phyloP scores from a whole-genome alignment of 768 basidiomycete species.

The Pholiota microspora region DNA sequence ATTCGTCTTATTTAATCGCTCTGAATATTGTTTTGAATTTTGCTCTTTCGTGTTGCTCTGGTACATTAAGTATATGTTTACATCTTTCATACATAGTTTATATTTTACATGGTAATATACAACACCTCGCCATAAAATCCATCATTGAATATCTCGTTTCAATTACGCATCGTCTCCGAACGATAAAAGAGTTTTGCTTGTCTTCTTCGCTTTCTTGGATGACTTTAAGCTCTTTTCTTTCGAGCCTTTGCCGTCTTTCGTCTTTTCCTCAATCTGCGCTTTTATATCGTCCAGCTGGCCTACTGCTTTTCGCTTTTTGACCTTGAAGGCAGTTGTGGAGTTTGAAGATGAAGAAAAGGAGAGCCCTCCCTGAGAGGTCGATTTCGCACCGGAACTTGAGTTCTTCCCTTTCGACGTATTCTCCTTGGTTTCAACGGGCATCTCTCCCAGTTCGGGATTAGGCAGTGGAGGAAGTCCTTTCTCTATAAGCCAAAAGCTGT shows the following conservation, averaged over 20 bases:
- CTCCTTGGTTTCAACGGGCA: slow-evolving; percentile 20
- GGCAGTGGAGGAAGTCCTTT: slow-evolving; percentile 59
- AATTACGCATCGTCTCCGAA: slow-evolving; percentile 56
- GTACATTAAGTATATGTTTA: slow-evolving; percentile 4
- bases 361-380: slow-evolving; percentile 27
- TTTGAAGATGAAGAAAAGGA: slow-evolving; percentile 46
- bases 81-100: background rate
- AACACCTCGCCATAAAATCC: background rate
- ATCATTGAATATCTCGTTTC: too few species aligned
- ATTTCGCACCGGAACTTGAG: slow-evolving; percentile 15
- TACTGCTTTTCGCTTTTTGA: slow-evolving; percentile 40
- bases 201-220: slow-evolving; percentile 53
- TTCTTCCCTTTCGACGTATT: slow-evolving; percentile 22
- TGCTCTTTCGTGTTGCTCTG: slow-evolving; percentile 1
- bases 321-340: slow-evolving; percentile 22
- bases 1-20: background rate
- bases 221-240: slow-evolving; percentile 26
- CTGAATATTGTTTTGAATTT: background rate
- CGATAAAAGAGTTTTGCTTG: slow-evolving; percentile 48
- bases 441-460: slow-evolving; percentile 24
- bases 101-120: slow-evolving; percentile 4
- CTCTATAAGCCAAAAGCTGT: slow-evolving; percentile 34
- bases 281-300: slow-evolving; percentile 31
- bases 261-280: slow-evolving; percentile 19
- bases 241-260: slow-evolving; percentile 16